Percentiles rank a stretch among this genome's conserved stretches.
Evolutionary conservation across 1,284 basidiomycete genomes (phyloP).

Genomic region (Tilletia walkeri): DNA sequence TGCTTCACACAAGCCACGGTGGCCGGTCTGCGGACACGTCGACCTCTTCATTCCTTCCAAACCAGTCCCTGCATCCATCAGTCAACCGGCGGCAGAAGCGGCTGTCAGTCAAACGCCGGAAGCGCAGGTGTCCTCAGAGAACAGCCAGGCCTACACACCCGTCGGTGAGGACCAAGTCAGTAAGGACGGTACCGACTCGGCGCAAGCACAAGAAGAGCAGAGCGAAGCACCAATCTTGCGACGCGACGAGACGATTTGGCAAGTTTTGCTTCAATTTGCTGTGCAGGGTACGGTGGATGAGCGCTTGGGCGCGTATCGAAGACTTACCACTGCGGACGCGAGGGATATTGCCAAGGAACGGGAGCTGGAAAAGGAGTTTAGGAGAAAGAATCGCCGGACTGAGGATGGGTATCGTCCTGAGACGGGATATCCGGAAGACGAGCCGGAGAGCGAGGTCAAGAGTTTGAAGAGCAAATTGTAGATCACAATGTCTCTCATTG

Average conservation of each 20-base stretch:
- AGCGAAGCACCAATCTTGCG: constrained; percentile 15
- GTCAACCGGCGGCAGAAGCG: not conserved
- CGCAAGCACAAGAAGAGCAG: not conserved
- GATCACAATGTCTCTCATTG: not conserved
- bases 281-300: constrained; percentile 29
- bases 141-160: constrained; percentile 37
- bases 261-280: constrained; percentile 36
- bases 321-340: constrained; percentile 25
- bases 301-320: constrained; percentile 26
- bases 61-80: constrained; percentile 17
- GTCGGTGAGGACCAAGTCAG: not conserved
- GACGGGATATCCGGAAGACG: not conserved
- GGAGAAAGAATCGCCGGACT: not conserved
- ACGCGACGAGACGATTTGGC: constrained; percentile 43
- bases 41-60: constrained; percentile 26
- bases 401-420: constrained; percentile 2
- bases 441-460: not conserved
- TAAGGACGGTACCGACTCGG: constrained; percentile 22
- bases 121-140: constrained; percentile 16
- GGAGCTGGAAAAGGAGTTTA: constrained; percentile 26
- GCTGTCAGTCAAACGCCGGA: constrained; percentile 5
- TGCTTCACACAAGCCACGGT: constrained; percentile 25
- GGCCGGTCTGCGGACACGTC: constrained; percentile 38
- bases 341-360: constrained; percentile 26
- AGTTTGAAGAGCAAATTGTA: not conserved